Evolutionary conservation across 306 rosid genomes (phyloP), one percentile per base, ranked within the genome.

Genomic region (Dryas octopetala): DNA sequence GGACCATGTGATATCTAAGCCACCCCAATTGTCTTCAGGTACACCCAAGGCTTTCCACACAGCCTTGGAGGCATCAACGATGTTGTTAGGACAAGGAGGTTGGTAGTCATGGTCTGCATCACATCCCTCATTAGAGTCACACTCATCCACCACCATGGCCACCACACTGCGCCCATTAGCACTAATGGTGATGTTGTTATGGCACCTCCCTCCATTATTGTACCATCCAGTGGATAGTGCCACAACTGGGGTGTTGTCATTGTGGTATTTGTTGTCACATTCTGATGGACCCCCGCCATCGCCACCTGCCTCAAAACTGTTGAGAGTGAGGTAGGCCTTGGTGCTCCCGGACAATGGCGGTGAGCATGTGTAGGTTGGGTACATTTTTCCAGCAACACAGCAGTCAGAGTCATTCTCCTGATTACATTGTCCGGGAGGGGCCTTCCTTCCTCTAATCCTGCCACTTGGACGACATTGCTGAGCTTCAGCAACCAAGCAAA

Each of bases 81-180:
- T 68, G 77, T 85, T 83, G 75, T 88, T 85, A 16, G 80, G 40
- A 45, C 91, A 85, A 0, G 88, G 87, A 44, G 84, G 90, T 32
- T 88, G 84, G 47, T 38, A 84, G 58, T 74, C 87, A 76, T 86
- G 92, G 0, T 78, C 88, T 0, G 62, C 61, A 78, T 88, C 90
- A 54, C 87, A 88, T 3, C 96, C 93, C 48, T 4, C 73, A 0
- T 78, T 83, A 2, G 96, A 88, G 40, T 88, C 93, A 79, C 91
- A 88, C 48, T 90, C 91, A 13, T 90, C 96, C 14, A 90, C 89
- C 38, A 90, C 96, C 82, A 28, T 67, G 0, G 89, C 96, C 4
- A 54, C 60, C 43, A 88, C 93, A 3, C 61, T 82, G 4, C 41
- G 71, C 3, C 96, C 93, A 54, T 91, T 87, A 0, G 68, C 96